Conservation (phyloP, 176 grass and related monocot species). For the Musa acuminata region DNA sequence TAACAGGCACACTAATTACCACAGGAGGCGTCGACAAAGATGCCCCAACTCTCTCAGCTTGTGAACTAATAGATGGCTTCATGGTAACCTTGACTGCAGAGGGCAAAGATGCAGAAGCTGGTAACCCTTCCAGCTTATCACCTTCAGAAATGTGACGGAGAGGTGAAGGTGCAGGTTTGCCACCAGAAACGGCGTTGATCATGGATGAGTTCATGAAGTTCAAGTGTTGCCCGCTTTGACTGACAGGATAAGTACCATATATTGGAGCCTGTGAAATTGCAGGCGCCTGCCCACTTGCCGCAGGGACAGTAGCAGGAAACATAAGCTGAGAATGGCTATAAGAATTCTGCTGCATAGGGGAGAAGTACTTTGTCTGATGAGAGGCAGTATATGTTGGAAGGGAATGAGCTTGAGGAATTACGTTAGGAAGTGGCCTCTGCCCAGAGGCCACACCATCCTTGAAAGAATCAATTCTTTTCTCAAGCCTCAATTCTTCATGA, state of each 20-base stretch:
- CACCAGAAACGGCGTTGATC: constrained; percentile 10
- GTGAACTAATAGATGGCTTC: constrained; percentile 22
- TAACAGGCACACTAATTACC: constrained; percentile 24
- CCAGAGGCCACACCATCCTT: constrained; percentile 26
- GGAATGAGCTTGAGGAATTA: constrained; percentile 33
- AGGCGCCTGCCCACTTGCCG: constrained; percentile 42
- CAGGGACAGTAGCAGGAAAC: constrained; percentile 33
- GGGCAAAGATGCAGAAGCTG: constrained; percentile 21
- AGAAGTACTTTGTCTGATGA: constrained; percentile 40
- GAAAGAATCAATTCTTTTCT: constrained; percentile 26
- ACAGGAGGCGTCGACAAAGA: constrained; percentile 10
- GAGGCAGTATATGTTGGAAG: constrained; percentile 23
- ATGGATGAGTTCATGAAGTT: constrained; percentile 36
- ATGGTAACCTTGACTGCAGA: constrained; percentile 24
- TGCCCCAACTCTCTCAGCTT: constrained; percentile 24
- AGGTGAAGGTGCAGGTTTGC: constrained; percentile 13
- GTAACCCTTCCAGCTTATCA: constrained; percentile 14
- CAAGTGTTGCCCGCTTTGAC: constrained; percentile 31
- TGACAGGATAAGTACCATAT: constrained; percentile 34
- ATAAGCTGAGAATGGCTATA: constrained; percentile 49
- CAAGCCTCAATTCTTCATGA: constrained; percentile 70
- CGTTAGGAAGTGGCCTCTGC: constrained; percentile 36
- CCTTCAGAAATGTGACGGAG: constrained; percentile 20
- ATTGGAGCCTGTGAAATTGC: constrained; percentile 40
- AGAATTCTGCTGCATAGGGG: constrained; percentile 25